Evolutionary conservation across 805 yeast genomes (phyloP).

Genomic region (Metschnikowia proteae): DNA sequence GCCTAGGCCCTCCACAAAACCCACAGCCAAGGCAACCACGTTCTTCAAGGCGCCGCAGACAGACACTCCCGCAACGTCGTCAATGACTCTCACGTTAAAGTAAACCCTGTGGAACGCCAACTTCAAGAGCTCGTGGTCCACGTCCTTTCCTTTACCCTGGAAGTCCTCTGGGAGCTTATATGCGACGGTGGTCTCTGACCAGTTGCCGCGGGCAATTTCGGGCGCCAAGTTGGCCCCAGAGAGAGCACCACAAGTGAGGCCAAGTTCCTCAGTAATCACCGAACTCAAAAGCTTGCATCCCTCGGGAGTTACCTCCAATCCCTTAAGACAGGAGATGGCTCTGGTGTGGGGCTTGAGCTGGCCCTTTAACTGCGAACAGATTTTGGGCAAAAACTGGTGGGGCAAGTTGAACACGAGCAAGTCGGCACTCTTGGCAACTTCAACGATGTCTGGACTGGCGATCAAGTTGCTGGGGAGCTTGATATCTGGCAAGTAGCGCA

Average conservation of each 20-base stretch:
- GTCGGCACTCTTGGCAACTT: conserved; percentile 78
- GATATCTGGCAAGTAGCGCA: conserved; percentile 88
- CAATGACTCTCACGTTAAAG: conserved; percentile 91
- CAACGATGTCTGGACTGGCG: conserved; percentile 81
- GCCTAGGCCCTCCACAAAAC: conserved; percentile 94
- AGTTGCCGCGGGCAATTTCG: conserved; percentile 90
- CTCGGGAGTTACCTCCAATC: conserved; percentile 79
- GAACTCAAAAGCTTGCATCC: conserved; percentile 84
- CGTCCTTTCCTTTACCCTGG: conserved; percentile 63
- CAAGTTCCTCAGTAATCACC: conserved; percentile 73
- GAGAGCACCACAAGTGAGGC: conserved; percentile 90
- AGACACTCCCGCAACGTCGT: conserved; percentile 94
- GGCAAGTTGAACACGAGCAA: conserved; percentile 92
- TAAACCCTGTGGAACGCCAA: conserved; percentile 94
- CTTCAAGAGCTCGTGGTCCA: conserved; percentile 68
- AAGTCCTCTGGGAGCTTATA: conserved; percentile 71
- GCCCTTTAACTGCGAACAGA: conserved; percentile 74
- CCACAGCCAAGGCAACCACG: conserved; percentile 93
- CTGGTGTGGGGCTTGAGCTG: conserved; percentile 65
- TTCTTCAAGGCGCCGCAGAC: conserved; percentile 97
- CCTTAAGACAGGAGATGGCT: conserved; percentile 95
- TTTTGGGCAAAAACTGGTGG: conserved; percentile 85
- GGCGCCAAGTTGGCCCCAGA: conserved; percentile 97
- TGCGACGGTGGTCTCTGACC: conserved; percentile 98
- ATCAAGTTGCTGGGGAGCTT: conserved; percentile 78